Evolutionary conservation across 768 basidiomycete genomes (phyloP), one percentile per base, ranked within the genome.

Genomic region (Gloeostereum incarnatum): DNA sequence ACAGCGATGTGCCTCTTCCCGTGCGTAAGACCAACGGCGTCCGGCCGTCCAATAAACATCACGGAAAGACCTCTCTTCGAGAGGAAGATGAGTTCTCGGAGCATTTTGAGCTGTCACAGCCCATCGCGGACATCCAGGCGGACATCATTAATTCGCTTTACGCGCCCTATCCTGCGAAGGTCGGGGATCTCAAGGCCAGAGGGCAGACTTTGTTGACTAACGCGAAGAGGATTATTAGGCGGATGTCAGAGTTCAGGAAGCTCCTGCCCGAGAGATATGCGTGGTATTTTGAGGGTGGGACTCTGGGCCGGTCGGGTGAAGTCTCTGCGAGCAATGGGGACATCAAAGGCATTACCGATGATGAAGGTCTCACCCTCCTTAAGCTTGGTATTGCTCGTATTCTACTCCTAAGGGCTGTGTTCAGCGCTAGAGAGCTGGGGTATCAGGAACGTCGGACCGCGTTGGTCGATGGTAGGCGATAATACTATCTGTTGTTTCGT

Each of bases 91-190:
- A 83, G 35, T 75, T 81, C 46, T 85, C 84, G 2, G 83, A 86
- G 49, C 85, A 90, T 53, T 90, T 89, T 53, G 68, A 81, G 38
- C 63, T 79, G 18, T 86, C 82, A 14, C 73, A 78, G 38, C 78
- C 82, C 6, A 66, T 90, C 32, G 79, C 79, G 17, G 83, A 86
- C 46, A 86, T 91, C 41, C 88, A 91, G 46, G 88, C 87, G 3
- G 88, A 90, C 45, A 86, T 91, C 43, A 84, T 90, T 63, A 86
- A 85, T 53, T 85, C 84, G 7, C 67, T 91, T 6, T 91, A 90
- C 51, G 69, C 76, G 6, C 87, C 88, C 1, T n/a, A n/a, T n/a
- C n/a, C n/a, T n/a, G n/a, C n/a, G n/a, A n/a, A n/a, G n/a, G n/a
- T n/a, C n/a, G n/a, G n/a, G n/a, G n/a, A n/a, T n/a, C 75, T 78